Evolutionary conservation across 768 basidiomycete species (phyloP), one percentile per base, ranked within the genome.

Genomic region (Collybia mongolica): DNA sequence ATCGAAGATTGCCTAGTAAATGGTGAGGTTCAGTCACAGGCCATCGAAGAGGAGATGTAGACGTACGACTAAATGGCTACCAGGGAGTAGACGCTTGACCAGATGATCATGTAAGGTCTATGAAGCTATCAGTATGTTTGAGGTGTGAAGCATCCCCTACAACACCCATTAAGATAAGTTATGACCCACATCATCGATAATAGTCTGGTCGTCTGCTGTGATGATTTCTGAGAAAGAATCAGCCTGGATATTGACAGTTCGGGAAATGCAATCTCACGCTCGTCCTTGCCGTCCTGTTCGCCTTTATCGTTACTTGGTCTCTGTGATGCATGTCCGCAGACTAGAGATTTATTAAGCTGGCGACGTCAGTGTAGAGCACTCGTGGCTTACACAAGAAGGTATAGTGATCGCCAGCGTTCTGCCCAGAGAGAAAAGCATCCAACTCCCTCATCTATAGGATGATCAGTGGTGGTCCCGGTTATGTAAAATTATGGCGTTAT

Each of bases 31-130:
- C n/a, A 28, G 23, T 5, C 11, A 17, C 8, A 23, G 2, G n/a
- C 2, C 7, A 23, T 20, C 2, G 18, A 37, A 12, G 9, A 11
- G 23, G 4, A 26, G 20, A n/a, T 14, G 7, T 17, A n/a, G 32
- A 48, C 47, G 4, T n/a, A 48, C 47, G n/a, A 40, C 39, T 17
- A 48, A 22, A 29, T 17, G 37, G 20, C 47, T 40, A 8, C 39
- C 39, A 6, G 38, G 47, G 15, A 26, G 28, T 19, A 48, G 12
- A 26, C 20, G 47, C 15, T 48, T 18, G 39, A 48, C 47, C 15
- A 48, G 15, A 14, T 26, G 17, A 12, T 48, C 39, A 19, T 48
- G 38, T 22, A 48, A 29, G n/a, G 8, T 17, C 47, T 48, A 40
- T 22, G 14, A 6, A 6, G 9, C 17, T 35, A 46, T 17, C 6